Evolutionary conservation across 371 early-diverging fungal species (phyloP).

Genomic region (Rhizomucor pusillus): DNA sequence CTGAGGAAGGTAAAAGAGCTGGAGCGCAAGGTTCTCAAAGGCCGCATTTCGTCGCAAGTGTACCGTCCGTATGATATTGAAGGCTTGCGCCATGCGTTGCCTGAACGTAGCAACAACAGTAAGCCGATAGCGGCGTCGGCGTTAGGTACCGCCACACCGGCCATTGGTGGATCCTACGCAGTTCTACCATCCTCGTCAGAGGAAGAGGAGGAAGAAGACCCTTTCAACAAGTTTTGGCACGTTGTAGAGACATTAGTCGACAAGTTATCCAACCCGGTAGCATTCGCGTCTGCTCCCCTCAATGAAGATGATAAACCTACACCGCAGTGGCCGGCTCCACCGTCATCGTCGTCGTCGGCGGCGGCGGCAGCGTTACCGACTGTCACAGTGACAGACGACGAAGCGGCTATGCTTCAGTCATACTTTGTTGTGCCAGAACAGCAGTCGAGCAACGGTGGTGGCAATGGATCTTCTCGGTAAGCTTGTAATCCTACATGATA

Average conservation of each 20-base stretch:
- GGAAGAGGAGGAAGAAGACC: slow-evolving; percentile 54
- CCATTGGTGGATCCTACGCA: slow-evolving; percentile 33
- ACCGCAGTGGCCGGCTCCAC: slow-evolving; percentile 6
- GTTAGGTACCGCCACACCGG: slow-evolving; percentile 6
- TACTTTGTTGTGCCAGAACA: slow-evolving; percentile 51
- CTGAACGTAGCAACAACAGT: slow-evolving; percentile 1
- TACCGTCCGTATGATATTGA: slow-evolving; percentile 10
- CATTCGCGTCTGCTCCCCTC: slow-evolving; percentile 71
- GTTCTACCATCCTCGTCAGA: slow-evolving; percentile 10
- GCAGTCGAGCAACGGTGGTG: not conserved
- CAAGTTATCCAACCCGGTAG: slow-evolving; percentile 72
- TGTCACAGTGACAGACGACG: not conserved
- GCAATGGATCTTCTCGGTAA: too few species aligned
- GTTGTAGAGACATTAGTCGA: slow-evolving; percentile 73
- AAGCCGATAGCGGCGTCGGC: not conserved
- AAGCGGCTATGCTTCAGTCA: slow-evolving; percentile 50
- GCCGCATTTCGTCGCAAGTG: not conserved
- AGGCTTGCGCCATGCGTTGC: slow-evolving; percentile 14
- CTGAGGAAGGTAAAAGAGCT: slow-evolving; percentile 35
- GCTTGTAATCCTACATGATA: too few species aligned
- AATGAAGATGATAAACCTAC: slow-evolving; percentile 49
- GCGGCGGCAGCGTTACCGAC: too few species aligned
- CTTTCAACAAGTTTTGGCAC: slow-evolving; percentile 83
- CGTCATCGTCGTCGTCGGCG: not conserved
- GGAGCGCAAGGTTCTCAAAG: slow-evolving; percentile 13